Evolutionary conservation across 208 protist species (phyloP).

Genomic region (Leishmania mexicana): DNA sequence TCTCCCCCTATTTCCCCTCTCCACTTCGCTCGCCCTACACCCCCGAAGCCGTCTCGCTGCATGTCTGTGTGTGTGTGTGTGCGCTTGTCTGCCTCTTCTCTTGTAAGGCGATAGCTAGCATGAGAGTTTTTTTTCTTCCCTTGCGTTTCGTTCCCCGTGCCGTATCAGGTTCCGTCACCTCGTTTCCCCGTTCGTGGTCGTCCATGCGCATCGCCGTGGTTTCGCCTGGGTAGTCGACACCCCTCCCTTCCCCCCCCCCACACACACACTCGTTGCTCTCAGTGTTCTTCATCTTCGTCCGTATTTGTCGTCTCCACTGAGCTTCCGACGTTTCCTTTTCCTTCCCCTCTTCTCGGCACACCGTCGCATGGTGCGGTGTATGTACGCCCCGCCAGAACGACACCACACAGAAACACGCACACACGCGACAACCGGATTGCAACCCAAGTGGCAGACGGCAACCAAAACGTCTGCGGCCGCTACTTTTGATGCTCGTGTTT

Average conservation of each 20-base stretch:
- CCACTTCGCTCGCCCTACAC: background rate
- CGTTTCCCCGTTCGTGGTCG: background rate
- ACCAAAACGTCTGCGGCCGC: background rate
- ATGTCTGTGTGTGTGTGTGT: background rate
- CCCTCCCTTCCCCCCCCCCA: no score
- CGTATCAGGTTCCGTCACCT: background rate
- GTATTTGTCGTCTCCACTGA: background rate
- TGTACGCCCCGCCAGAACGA: background rate
- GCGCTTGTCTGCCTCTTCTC: background rate
- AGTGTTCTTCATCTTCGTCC: background rate
- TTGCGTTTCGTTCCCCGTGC: background rate
- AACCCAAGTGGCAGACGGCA: background rate
- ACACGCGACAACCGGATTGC: background rate
- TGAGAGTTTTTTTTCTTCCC: background rate
- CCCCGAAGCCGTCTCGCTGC: background rate
- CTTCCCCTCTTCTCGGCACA: background rate
- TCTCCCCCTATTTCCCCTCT: background rate
- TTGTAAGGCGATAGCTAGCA: background rate
- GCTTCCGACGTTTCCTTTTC: background rate
- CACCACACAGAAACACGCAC: background rate
- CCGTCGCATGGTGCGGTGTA: background rate
- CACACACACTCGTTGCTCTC: background rate
- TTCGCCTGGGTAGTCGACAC: background rate
- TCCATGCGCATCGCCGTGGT: background rate
- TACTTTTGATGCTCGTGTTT: background rate